Conservation (phyloP, 805 yeast species). For the Candida koratica region DNA sequence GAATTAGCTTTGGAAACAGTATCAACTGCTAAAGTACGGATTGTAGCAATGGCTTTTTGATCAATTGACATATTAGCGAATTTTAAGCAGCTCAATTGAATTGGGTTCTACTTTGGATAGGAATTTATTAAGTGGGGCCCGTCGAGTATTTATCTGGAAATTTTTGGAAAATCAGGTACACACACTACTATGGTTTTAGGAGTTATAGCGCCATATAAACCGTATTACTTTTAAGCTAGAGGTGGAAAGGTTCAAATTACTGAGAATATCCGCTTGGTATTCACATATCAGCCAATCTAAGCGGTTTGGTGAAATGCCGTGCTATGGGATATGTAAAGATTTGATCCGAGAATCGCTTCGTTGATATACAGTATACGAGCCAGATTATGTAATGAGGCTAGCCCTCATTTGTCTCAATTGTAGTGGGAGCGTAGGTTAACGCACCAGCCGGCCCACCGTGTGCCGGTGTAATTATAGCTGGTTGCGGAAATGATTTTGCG, state of each 20-base stretch:
- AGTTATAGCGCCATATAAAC: no score
- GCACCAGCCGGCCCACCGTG: no score
- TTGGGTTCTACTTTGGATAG: no score
- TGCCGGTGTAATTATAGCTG: no score
- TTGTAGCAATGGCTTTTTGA: constrained; percentile 74
- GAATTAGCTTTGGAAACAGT: constrained; percentile 84
- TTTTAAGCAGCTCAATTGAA: no score
- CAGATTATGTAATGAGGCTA: constrained; percentile 5
- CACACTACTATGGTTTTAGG: not conserved
- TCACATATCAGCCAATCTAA: no score
- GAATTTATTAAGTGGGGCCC: constrained; percentile 3
- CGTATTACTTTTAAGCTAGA: no score
- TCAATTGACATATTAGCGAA: constrained; percentile 45
- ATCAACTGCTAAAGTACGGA: constrained; percentile 86
- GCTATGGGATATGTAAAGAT: constrained; percentile 3
- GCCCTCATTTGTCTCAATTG: no score
- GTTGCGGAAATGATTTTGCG: no score
- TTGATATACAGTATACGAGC: not conserved
- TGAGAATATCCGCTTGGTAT: no score
- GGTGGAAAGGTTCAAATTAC: no score
- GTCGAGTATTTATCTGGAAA: constrained; percentile 8
- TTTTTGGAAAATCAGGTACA: constrained; percentile 4
- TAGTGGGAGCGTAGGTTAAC: not conserved
- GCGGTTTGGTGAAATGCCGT: no score
- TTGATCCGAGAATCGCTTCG: constrained; percentile 7